phyloP scores from a whole-genome alignment of 2,329 filamentous ascomycete species.

The Fonsecaea monophora region DNA sequence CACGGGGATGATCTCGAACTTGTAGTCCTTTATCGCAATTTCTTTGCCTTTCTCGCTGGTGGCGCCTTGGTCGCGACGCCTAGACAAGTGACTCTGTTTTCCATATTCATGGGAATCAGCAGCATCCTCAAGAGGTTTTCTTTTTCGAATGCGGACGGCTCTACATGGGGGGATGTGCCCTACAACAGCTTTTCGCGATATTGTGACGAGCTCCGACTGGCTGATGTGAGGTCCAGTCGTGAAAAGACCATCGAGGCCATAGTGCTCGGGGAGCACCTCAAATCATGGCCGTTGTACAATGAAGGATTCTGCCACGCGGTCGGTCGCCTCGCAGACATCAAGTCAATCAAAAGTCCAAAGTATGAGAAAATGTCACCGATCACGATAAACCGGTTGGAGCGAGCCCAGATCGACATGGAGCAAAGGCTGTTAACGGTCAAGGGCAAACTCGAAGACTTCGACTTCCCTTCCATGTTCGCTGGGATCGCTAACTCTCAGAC shows the following conservation, averaged over 20 bases:
- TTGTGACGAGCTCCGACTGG: constrained; percentile 76
- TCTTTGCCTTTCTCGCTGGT: constrained; percentile 69
- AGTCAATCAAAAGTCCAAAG: constrained; percentile 72
- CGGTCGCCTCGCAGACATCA: constrained; percentile 78
- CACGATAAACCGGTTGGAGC: constrained; percentile 80
- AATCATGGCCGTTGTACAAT: constrained; percentile 80
- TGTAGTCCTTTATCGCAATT: constrained; percentile 66
- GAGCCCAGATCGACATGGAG: constrained; percentile 79
- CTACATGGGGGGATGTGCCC: constrained; percentile 68
- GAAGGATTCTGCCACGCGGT: constrained; percentile 91
- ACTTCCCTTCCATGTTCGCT: constrained; percentile 87
- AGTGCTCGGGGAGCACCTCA: constrained; percentile 87
- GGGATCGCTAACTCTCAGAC: constrained; percentile 86
- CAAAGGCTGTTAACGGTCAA: constrained; percentile 74
- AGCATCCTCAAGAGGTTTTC: constrained; percentile 63
- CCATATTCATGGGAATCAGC: constrained; percentile 67
- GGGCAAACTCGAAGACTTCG: constrained; percentile 79
- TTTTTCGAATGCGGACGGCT: constrained; percentile 68
- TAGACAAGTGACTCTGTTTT: constrained; percentile 61
- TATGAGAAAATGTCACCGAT: constrained; percentile 72
- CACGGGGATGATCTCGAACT: constrained; percentile 61
- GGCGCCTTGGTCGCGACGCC: constrained; percentile 67
- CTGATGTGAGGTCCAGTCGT: constrained; percentile 79
- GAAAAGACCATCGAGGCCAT: constrained; percentile 91
- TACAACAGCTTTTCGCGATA: constrained; percentile 63